These are phyloP conservation scores for Lyophyllum shimeji DNA, from an alignment of 768 basidiomycete genomes.

Conservation along the genomic window DNA sequence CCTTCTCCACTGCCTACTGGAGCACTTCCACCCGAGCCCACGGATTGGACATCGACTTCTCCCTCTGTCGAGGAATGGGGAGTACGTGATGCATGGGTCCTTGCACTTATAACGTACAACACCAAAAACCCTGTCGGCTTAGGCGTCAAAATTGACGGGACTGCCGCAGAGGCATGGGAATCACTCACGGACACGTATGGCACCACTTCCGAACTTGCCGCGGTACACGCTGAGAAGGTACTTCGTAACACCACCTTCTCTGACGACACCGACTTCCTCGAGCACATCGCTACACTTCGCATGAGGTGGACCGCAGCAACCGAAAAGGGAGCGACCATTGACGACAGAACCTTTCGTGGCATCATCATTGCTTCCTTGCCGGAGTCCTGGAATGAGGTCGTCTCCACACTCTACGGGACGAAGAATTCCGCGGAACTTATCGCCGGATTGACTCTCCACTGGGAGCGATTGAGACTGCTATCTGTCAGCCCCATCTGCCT, in stretches of 20 bases:
- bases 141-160: constrained; percentile 14
- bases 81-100: not conserved
- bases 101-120: constrained; percentile 5
- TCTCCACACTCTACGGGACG: constrained; percentile 2
- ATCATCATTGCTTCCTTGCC: constrained; percentile 18
- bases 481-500: no score
- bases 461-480: no score
- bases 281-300: constrained; percentile 16
- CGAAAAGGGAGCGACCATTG: constrained; percentile 16
- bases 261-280: constrained; percentile 10
- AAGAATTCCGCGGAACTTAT: constrained; percentile 8
- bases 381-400: constrained; percentile 15
- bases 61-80: constrained; percentile 2
- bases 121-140: constrained; percentile 18
- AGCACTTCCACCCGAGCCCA: not conserved
- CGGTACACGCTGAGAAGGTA: not conserved
- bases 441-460: not conserved
- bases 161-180: constrained; percentile 7
- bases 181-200: not conserved
- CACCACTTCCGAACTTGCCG: constrained; percentile 7
- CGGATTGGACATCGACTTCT: not conserved
- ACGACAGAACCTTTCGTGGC: constrained; percentile 13
- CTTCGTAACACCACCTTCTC: constrained; percentile 8
- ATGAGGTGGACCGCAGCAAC: constrained; percentile 17
- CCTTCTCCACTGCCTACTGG: not conserved